Evolutionary conservation across 2,329 filamentous ascomycete genomes (phyloP).

Genomic region (Aspergillus quadrilineatus): DNA sequence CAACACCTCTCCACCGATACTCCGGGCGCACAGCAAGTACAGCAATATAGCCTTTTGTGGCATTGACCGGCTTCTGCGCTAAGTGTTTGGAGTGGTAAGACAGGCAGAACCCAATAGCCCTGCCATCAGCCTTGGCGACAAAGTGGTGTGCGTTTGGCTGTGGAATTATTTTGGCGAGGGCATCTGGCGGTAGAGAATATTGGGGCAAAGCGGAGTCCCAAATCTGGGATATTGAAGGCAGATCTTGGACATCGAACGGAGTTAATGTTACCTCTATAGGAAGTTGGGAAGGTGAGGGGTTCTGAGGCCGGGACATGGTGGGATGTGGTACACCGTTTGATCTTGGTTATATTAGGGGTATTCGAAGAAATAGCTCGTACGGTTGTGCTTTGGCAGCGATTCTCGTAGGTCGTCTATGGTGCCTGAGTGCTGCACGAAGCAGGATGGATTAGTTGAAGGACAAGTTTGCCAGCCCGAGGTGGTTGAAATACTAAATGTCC

Average conservation of each 20-base stretch:
- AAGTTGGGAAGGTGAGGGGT: background rate
- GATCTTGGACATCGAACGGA: conserved; percentile 27
- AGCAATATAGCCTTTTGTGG: conserved; percentile 33
- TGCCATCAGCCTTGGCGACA: conserved; percentile 29
- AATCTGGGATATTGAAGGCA: conserved; percentile 29
- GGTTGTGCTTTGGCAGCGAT: no score
- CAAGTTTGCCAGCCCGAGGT: background rate
- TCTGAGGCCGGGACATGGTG: background rate
- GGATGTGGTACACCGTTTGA: no score
- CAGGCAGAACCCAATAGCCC: conserved; percentile 41
- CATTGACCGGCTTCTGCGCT: conserved; percentile 6
- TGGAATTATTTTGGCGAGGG: conserved; percentile 29
- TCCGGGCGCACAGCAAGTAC: conserved; percentile 39
- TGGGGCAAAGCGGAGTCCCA: conserved; percentile 41
- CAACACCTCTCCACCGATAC: conserved; percentile 40
- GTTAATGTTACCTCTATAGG: conserved; percentile 2
- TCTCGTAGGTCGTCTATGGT: no score
- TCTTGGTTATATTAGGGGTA: no score
- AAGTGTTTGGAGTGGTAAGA: conserved; percentile 31
- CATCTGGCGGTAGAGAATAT: conserved; percentile 33
- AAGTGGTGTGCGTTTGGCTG: conserved; percentile 34
- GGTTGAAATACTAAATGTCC: background rate
- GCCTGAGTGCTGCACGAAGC: no score
- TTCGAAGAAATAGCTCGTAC: no score
- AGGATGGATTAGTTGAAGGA: background rate